These are phyloP conservation scores for Osmanthus fragrans DNA, from an alignment of 257 asterid species.

Conservation along the genomic window DNA sequence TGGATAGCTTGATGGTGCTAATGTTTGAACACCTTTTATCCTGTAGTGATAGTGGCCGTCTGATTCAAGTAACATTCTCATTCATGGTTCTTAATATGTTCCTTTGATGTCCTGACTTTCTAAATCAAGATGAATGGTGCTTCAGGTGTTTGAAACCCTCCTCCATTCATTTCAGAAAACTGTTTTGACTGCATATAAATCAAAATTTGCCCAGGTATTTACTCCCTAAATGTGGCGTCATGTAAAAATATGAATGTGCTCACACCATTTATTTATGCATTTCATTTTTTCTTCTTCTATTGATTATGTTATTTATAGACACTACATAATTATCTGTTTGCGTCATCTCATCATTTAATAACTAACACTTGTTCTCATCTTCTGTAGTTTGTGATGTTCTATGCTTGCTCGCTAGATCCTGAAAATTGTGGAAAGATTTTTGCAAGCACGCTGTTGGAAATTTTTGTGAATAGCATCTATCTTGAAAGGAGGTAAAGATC, in stretches of 20 bases:
- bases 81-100: constrained; percentile 7
- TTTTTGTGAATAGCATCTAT: constrained; percentile 48
- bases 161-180: constrained; percentile 82
- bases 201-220: constrained; percentile 92
- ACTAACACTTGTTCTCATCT: neutral
- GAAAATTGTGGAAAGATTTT: constrained; percentile 71
- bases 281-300: neutral
- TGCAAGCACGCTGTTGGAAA: constrained; percentile 44
- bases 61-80: constrained; percentile 49
- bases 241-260: neutral
- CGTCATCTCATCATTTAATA: neutral
- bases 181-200: constrained; percentile 76
- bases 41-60: constrained; percentile 59
- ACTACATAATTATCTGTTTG: neutral
- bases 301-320: constrained; percentile 7
- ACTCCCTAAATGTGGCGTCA: neutral
- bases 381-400: constrained; percentile 88
- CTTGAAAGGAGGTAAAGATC: constrained; percentile 67
- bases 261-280: neutral
- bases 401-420: constrained; percentile 96
- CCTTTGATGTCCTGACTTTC: neutral
- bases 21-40: constrained; percentile 69
- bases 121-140: constrained; percentile 22
- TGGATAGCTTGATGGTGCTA: constrained; percentile 84
- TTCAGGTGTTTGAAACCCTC: constrained; percentile 79